Evolutionary conservation across 2,329 filamentous ascomycete genomes (phyloP).

Genomic region (Trichoderma gracile): DNA sequence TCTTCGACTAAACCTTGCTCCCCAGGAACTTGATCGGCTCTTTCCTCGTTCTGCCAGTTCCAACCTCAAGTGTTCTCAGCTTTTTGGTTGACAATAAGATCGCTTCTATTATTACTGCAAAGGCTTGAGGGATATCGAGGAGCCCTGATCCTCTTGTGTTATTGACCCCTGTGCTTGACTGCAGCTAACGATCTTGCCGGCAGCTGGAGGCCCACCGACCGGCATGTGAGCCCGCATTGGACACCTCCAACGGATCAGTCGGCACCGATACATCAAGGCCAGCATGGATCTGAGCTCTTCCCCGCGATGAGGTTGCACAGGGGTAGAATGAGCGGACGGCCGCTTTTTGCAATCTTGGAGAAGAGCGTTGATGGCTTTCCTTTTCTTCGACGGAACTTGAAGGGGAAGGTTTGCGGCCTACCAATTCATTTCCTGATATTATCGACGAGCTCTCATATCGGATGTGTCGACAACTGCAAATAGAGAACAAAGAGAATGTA

Average conservation of each 20-base stretch:
- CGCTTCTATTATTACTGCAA: neutral
- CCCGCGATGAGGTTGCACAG: neutral
- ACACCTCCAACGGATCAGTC: constrained; percentile 9
- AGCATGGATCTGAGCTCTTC: neutral
- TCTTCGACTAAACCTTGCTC: too few species aligned
- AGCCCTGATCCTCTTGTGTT: neutral
- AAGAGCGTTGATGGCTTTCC: neutral
- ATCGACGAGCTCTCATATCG: too few species aligned
- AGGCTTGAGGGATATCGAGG: neutral
- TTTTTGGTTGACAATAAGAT: neutral
- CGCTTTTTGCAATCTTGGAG: neutral
- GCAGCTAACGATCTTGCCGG: neutral
- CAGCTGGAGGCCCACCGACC: neutral
- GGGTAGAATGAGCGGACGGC: neutral
- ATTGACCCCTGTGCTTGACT: neutral
- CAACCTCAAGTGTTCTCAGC: neutral
- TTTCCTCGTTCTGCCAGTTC: neutral
- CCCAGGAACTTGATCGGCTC: neutral
- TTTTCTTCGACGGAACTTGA: neutral
- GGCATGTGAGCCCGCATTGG: neutral
- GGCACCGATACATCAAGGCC: neutral
- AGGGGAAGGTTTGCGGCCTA: too few species aligned
- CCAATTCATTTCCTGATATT: neutral
- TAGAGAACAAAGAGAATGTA: neutral
- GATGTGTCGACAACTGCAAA: neutral